Evolutionary conservation across 2,329 filamentous ascomycete genomes (phyloP).

Genomic region (Escovopsis sp.): DNA sequence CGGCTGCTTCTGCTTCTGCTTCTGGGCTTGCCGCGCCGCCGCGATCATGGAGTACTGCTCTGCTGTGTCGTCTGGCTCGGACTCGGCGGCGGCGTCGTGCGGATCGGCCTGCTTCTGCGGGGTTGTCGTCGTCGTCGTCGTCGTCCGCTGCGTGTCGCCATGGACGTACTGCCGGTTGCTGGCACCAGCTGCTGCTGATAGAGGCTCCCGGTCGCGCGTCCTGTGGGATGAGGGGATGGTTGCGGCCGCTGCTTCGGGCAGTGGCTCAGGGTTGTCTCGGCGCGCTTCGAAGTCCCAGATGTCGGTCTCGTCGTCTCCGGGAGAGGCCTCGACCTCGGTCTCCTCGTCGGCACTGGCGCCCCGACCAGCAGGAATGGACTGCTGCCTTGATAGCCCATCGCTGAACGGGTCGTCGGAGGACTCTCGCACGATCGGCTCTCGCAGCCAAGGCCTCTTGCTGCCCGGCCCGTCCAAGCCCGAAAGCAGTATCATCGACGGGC

Average conservation of each 20-base stretch:
- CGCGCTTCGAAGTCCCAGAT: constrained; percentile 44
- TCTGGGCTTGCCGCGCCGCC: constrained; percentile 15
- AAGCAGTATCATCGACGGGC: no score
- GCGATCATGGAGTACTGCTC: constrained; percentile 31
- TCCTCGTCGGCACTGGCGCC: constrained; percentile 9
- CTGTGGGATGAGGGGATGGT: no score
- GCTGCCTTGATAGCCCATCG: not conserved
- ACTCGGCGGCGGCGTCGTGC: no score
- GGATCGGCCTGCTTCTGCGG: constrained; percentile 1
- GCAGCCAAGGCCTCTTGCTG: not conserved
- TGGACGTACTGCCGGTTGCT: no score
- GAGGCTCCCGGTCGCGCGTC: no score
- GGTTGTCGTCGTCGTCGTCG: not conserved
- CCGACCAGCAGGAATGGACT: constrained; percentile 4
- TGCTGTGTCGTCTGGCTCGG: constrained; percentile 8
- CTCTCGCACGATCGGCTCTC: not conserved
- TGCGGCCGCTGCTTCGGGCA: not conserved
- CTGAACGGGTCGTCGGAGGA: not conserved
- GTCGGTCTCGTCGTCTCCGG: constrained; percentile 28
- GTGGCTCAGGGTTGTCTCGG: constrained; percentile 24
- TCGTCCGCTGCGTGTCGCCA: not conserved
- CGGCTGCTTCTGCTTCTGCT: constrained; percentile 6
- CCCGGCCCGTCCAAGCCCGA: no score
- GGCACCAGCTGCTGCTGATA: no score
- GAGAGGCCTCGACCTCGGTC: constrained; percentile 6